These are phyloP conservation scores for Phytomonas francai DNA, from an alignment of 208 protist species.

Conservation along the genomic window DNA sequence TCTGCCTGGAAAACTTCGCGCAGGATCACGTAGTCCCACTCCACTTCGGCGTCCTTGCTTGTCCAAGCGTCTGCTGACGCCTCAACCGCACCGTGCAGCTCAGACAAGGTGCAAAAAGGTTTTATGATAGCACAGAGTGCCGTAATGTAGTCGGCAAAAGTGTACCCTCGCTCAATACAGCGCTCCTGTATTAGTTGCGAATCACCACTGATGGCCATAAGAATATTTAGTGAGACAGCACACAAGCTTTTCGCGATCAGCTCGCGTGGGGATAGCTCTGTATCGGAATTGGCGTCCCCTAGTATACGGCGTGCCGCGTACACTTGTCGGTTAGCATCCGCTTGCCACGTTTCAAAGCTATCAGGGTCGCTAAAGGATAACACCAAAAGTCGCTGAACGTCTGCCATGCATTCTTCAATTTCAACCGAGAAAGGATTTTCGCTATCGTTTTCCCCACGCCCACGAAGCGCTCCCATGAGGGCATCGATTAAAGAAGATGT, in stretches of 20 bases:
- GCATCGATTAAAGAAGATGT: conserved; percentile 50
- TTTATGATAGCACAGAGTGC: conserved; percentile 59
- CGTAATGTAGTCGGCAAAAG: conserved; percentile 48
- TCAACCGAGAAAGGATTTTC: conserved; percentile 34
- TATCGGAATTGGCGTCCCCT: conserved; percentile 1
- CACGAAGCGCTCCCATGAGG: conserved; percentile 36
- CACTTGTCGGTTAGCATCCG: conserved; percentile 41
- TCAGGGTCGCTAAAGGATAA: conserved; percentile 16
- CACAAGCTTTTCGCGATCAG: conserved; percentile 37
- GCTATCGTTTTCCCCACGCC: conserved; percentile 10
- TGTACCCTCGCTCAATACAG: conserved; percentile 37
- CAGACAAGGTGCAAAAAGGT: conserved; percentile 38
- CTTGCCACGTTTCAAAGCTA: conserved; percentile 27
- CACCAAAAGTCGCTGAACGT: conserved; percentile 50
- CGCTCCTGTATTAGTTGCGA: conserved; percentile 30
- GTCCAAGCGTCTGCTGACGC: not conserved
- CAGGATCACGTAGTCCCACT: conserved; percentile 43
- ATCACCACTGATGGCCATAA: conserved; percentile 70
- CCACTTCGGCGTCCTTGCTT: not conserved
- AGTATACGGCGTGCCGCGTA: conserved; percentile 44
- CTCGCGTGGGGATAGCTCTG: not conserved
- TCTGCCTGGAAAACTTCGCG: conserved; percentile 25
- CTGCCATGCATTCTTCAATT: conserved; percentile 46
- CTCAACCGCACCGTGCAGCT: conserved; percentile 31
- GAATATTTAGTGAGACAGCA: conserved; percentile 40